A percentile compares a stretch with the other conserved stretches of the same genome.
These are phyloP conservation scores for Leptomonas pyrrhocoris DNA, from an alignment of 208 protist genomes.

Conservation along the genomic window DNA sequence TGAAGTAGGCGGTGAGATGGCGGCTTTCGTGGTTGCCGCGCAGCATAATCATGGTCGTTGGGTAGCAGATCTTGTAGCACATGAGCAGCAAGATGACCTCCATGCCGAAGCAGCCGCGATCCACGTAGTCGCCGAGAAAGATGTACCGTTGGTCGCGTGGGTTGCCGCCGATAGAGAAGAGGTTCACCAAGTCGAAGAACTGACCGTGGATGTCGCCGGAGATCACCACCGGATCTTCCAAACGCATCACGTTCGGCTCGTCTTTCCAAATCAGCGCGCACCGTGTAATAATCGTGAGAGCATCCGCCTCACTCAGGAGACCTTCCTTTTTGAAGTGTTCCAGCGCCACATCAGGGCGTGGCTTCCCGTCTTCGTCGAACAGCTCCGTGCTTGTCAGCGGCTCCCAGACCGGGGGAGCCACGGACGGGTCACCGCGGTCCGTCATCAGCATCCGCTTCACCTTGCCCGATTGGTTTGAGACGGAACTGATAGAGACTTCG, in stretches of 20 bases:
- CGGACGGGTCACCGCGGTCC: slow-evolving; percentile 51
- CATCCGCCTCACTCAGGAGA: slow-evolving; percentile 73
- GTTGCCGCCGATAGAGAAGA: slow-evolving; percentile 94
- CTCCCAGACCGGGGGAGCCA: slow-evolving; percentile 75
- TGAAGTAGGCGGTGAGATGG: slow-evolving; percentile 98
- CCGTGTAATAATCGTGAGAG: slow-evolving; percentile 68
- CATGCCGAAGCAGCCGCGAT: slow-evolving; percentile 90
- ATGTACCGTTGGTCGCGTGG: slow-evolving; percentile 91
- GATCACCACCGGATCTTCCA: slow-evolving; percentile 82
- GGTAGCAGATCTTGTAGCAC: slow-evolving; percentile 94
- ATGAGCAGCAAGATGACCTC: slow-evolving; percentile 95
- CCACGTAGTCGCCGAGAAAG: slow-evolving; percentile 98
- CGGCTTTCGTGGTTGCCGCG: slow-evolving; percentile 98
- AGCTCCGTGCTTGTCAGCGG: slow-evolving; percentile 47
- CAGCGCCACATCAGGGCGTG: slow-evolving; percentile 58
- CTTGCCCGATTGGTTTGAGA: slow-evolving; percentile 15
- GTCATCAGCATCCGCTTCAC: slow-evolving; percentile 68
- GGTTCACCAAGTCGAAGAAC: slow-evolving; percentile 96
- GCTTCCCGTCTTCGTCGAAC: slow-evolving; percentile 60
- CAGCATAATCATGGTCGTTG: slow-evolving; percentile 91
- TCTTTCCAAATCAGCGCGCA: slow-evolving; percentile 76
- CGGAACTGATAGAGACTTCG: slow-evolving; percentile 3
- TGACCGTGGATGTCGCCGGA: slow-evolving; percentile 97
- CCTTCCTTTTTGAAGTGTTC: slow-evolving; percentile 83
- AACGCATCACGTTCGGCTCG: slow-evolving; percentile 85